These are phyloP conservation scores for Xerocomus minutiporus DNA, from an alignment of 1,284 basidiomycete species.

Conservation along the genomic window DNA sequence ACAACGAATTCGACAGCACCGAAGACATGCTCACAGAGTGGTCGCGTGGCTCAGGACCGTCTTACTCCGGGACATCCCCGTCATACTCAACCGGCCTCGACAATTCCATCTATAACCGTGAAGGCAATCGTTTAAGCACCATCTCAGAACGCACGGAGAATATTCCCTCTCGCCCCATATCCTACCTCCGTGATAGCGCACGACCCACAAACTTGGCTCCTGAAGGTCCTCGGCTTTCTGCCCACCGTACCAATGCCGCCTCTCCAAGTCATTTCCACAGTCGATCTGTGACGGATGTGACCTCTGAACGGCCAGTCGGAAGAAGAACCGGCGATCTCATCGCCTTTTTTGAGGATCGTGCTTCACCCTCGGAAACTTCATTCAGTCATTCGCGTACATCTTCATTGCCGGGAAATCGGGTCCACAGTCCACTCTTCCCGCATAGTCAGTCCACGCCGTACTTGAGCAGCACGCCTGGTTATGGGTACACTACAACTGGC, in stretches of 20 bases:
- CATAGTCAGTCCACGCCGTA: constrained; percentile 42
- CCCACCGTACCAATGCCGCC: constrained; percentile 21
- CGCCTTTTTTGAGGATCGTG: constrained; percentile 66
- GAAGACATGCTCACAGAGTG: constrained; percentile 59
- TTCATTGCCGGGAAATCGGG: constrained; percentile 51
- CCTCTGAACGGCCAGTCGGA: constrained; percentile 39
- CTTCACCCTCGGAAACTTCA: constrained; percentile 29
- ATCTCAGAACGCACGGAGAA: constrained; percentile 60
- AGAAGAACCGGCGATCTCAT: constrained; percentile 66
- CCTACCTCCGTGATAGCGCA: constrained; percentile 31
- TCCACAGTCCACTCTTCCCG: constrained; percentile 49
- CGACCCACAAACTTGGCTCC: constrained; percentile 36
- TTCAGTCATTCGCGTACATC: constrained; percentile 46
- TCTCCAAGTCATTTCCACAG: constrained; percentile 27
- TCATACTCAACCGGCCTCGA: constrained; percentile 30
- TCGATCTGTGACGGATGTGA: constrained; percentile 26
- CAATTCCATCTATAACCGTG: constrained; percentile 38
- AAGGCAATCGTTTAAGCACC: constrained; percentile 46
- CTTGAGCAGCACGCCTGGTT: constrained; percentile 29
- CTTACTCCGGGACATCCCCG: constrained; percentile 37
- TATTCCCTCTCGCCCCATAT: constrained; percentile 43
- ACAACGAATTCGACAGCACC: constrained; percentile 59
- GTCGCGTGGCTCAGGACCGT: constrained; percentile 38
- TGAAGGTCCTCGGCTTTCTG: constrained; percentile 41
- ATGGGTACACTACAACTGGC: constrained; percentile 28